These are phyloP conservation scores for Talaromyces proteolyticus DNA, from an alignment of 495 filamentous ascomycete species.

Conservation along the genomic window DNA sequence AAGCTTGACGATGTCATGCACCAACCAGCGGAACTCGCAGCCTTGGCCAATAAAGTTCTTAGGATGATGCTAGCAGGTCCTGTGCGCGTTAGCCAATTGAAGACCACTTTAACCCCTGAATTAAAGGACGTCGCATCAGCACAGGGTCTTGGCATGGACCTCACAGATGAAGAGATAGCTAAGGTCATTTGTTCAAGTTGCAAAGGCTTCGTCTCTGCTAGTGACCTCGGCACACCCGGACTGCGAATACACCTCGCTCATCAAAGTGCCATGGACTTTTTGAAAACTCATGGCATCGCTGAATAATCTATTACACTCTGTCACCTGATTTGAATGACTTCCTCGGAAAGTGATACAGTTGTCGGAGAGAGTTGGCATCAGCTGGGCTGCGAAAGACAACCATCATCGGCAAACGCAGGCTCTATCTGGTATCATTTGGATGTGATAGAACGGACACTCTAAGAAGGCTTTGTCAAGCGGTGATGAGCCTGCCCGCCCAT, in stretches of 20 bases:
- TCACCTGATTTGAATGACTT: too few relatives aligned
- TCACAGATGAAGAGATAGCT: neutral
- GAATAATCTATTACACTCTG: too few relatives aligned
- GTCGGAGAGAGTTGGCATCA: too few relatives aligned
- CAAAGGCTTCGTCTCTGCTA: neutral
- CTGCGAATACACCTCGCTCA: neutral
- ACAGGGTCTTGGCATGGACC: neutral
- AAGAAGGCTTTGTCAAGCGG: too few relatives aligned
- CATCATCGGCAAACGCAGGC: too few relatives aligned
- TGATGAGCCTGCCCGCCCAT: too few relatives aligned
- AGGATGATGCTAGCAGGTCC: neutral
- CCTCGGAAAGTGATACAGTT: too few relatives aligned
- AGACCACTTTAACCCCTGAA: neutral
- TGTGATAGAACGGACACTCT: too few relatives aligned
- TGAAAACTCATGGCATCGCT: neutral
- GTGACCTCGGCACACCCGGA: neutral
- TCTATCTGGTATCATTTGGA: too few relatives aligned
- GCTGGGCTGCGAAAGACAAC: too few relatives aligned
- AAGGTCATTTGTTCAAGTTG: neutral
- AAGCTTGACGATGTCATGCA: neutral
- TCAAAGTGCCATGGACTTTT: constrained; percentile 1
- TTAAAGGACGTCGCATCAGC: neutral
- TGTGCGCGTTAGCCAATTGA: neutral
- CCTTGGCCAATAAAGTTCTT: neutral
- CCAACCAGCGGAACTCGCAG: neutral